Conservation (phyloP, 441 rosid species). For the Erodium moschatum region DNA sequence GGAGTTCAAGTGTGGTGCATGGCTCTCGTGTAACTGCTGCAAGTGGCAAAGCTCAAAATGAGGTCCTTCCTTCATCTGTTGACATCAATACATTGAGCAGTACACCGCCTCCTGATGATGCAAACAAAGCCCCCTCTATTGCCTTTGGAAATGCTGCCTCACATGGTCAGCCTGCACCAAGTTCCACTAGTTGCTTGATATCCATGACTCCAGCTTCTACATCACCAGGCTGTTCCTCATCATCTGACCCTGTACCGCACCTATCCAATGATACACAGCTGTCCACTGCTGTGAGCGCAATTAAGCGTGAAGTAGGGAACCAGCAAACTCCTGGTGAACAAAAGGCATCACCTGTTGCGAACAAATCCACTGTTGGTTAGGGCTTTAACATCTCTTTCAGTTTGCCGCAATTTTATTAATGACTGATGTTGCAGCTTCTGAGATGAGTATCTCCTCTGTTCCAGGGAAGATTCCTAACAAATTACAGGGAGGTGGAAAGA, state of each 20-base stretch:
- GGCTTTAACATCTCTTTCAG: slow-evolving; percentile 11
- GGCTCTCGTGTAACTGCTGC: slow-evolving; percentile 20
- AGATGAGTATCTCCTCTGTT: slow-evolving; percentile 29
- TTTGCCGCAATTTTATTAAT: slow-evolving; percentile 16
- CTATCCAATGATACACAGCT: slow-evolving; percentile 38
- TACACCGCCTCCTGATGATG: slow-evolving; percentile 28
- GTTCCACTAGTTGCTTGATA: slow-evolving; percentile 28
- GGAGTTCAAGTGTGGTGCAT: too few species aligned
- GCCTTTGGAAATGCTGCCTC: slow-evolving; percentile 34
- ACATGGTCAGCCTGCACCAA: slow-evolving; percentile 13
- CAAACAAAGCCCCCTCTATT: slow-evolving; percentile 27
- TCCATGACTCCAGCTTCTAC: slow-evolving; percentile 41
- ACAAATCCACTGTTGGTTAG: slow-evolving; percentile 38
- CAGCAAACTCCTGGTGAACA: slow-evolving; percentile 32
- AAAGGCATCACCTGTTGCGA: slow-evolving; percentile 36
- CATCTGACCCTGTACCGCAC: slow-evolving; percentile 54
- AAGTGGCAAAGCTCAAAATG: slow-evolving; percentile 30
- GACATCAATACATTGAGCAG: slow-evolving; percentile 28
- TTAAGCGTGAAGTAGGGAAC: slow-evolving; percentile 44
- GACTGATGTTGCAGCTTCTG: slow-evolving; percentile 31
- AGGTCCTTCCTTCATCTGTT: slow-evolving; percentile 31
- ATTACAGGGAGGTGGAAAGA: slow-evolving; percentile 51
- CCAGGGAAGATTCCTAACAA: slow-evolving; percentile 43
- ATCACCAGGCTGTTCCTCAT: slow-evolving; percentile 46
- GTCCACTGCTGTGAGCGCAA: slow-evolving; percentile 36